These are phyloP conservation scores for Rubia occidens DNA, from an alignment of 305 asterid species.

Conservation along the genomic window DNA sequence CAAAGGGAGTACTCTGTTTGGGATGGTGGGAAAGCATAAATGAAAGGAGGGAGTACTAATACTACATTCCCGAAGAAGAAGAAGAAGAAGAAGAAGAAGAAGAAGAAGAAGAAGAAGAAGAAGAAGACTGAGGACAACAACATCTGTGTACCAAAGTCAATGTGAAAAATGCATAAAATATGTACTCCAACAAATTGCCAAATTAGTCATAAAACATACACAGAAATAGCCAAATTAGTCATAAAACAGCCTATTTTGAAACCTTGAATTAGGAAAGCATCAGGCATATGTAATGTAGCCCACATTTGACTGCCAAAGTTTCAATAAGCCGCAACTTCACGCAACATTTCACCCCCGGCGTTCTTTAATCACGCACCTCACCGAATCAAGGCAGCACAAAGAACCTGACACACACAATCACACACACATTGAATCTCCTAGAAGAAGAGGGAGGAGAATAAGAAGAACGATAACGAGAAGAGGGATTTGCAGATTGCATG, in stretches of 20 bases:
- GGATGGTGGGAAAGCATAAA: no score
- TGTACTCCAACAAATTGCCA: not conserved
- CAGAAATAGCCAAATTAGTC: no score
- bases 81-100: no score
- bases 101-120: no score
- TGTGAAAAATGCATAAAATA: not conserved
- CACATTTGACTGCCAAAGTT: not conserved
- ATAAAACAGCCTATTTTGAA: not conserved
- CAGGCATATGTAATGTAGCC: constrained; percentile 3
- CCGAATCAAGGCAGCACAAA: not conserved
- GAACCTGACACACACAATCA: not conserved
- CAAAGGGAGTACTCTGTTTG: no score
- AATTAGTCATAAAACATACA: not conserved
- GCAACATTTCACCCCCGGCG: not conserved
- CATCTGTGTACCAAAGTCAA: no score
- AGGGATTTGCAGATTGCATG: not conserved
- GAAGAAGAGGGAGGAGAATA: not conserved
- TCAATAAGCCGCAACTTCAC: not conserved
- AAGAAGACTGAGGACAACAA: no score
- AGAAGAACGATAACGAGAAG: not conserved
- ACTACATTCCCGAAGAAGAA: no score
- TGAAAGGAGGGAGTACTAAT: no score
- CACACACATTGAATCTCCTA: not conserved
- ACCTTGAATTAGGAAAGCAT: not conserved
- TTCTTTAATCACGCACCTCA: constrained; percentile 5